Evolutionary conservation across 1,284 basidiomycete species (phyloP).

Genomic region (Moesziomyces antarcticus): DNA sequence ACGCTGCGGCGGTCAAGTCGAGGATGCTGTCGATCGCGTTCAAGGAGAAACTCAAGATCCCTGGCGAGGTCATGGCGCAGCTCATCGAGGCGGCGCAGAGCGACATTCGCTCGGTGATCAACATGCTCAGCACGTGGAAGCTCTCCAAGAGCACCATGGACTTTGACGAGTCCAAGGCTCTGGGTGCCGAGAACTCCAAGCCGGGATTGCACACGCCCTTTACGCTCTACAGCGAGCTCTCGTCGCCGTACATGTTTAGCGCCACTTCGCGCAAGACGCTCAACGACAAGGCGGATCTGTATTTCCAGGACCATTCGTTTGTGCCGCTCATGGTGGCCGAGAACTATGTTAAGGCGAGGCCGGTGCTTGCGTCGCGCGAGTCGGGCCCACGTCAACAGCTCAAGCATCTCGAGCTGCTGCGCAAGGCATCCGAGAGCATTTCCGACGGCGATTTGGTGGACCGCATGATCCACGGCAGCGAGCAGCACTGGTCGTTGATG

Average conservation of each 20-base stretch:
- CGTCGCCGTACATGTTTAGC: slow-evolving; percentile 89
- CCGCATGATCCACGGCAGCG: slow-evolving; percentile 82
- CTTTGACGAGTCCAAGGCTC: slow-evolving; percentile 78
- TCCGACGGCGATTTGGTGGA: slow-evolving; percentile 97
- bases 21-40: slow-evolving; percentile 81
- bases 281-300: slow-evolving; percentile 91
- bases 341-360: slow-evolving; percentile 74
- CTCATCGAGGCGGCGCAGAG: slow-evolving; percentile 88
- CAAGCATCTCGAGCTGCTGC: slow-evolving; percentile 77
- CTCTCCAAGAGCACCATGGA: slow-evolving; percentile 55
- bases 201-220: slow-evolving; percentile 77
- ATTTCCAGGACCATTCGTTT: slow-evolving; percentile 95
- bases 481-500: slow-evolving; percentile 96
- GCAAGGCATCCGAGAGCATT: slow-evolving; percentile 84
- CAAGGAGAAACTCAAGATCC: slow-evolving; percentile 80
- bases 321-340: slow-evolving; percentile 87
- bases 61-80: slow-evolving; percentile 89
- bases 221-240: slow-evolving; percentile 72
- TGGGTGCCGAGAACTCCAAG: slow-evolving; percentile 89
- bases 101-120: slow-evolving; percentile 94
- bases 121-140: slow-evolving; percentile 97
- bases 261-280: slow-evolving; percentile 82
- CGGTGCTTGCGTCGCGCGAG: slow-evolving; percentile 69
- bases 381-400: slow-evolving; percentile 69
- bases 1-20: slow-evolving; percentile 44